Evolutionary conservation across 164 flowering plant genomes (phyloP), one percentile per base, ranked within the genome.

Genomic region (Sedum album): DNA sequence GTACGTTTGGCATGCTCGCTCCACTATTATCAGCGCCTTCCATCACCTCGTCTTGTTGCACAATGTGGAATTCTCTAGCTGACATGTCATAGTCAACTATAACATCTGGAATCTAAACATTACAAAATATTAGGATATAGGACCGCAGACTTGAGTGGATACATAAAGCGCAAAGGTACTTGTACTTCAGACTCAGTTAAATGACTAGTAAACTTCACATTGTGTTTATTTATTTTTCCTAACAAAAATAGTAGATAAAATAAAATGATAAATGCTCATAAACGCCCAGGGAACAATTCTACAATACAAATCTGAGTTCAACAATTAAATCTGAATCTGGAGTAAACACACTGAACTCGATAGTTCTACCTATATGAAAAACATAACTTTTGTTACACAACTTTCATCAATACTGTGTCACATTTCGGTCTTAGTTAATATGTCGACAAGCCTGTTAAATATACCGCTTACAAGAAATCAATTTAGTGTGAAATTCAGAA

Each of bases 101-200:
- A 35, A 85, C 67, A 86, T 89, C 98, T 67, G 98, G 97, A 85
- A 88, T 87, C 98, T 93, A 86, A 76, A 38, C 30, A 41, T n/a
- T 6, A 25, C 11, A 15, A 20, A 26, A 25, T 57, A 14, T 57
- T 20, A 57, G 33, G 31, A 57, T 5, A 11, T 18, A 57, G 62
- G 33, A 26, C 31, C 26, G 30, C 8, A 21, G 26, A 21, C 26
- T 53, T 8, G 4, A 23, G 6, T 21, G n/a, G n/a, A n/a, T n/a
- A n/a, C n/a, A n/a, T n/a, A n/a, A 7, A 51, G 57, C 2, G n/a
- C 21, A 2, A 5, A 21, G 21, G 57, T 51, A 51, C 57, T 23
- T n/a, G n/a, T n/a, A n/a, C n/a, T n/a, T n/a, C n/a, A n/a, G n/a
- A n/a, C n/a, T 28, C 18, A 53, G 30, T 30, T 11, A 2, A 11